Conservation (phyloP, 192 early-diverging fungal species). For the Mortierella hygrophila region DNA sequence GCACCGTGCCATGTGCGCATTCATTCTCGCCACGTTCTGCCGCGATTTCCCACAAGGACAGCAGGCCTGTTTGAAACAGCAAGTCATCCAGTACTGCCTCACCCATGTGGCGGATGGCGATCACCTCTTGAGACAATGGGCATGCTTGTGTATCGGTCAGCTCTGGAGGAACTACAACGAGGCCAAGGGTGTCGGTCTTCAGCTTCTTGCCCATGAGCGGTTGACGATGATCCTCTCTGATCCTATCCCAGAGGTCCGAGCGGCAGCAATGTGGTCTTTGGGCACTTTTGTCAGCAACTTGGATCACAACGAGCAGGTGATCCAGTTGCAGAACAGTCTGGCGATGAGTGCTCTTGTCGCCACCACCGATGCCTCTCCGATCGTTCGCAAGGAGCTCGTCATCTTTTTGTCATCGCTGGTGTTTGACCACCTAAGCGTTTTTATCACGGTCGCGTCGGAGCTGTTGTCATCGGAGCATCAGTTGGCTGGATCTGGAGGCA, state of each 20-base stretch:
- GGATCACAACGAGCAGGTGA: conserved; percentile 75
- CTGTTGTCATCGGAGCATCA: conserved; percentile 52
- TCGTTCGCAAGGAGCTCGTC: conserved; percentile 92
- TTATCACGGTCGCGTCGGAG: conserved; percentile 76
- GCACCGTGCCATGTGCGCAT: conserved; percentile 94
- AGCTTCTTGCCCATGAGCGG: conserved; percentile 73
- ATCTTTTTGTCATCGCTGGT: conserved; percentile 81
- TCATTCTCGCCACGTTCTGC: conserved; percentile 95
- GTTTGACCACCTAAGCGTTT: conserved; percentile 72
- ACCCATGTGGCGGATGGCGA: conserved; percentile 79
- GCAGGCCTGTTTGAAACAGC: conserved; percentile 81
- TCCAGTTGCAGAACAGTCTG: conserved; percentile 81
- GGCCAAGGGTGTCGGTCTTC: conserved; percentile 72
- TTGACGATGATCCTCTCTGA: conserved; percentile 72
- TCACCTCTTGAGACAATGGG: conserved; percentile 89
- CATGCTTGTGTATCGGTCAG: conserved; percentile 87
- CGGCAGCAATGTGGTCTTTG: conserved; percentile 85
- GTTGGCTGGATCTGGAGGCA: conserved; percentile 58
- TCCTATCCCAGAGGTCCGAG: conserved; percentile 84
- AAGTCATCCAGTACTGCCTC: conserved; percentile 74
- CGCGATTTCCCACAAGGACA: conserved; percentile 86
- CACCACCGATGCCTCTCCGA: conserved; percentile 85
- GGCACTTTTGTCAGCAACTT: conserved; percentile 82
- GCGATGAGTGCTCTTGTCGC: conserved; percentile 74
- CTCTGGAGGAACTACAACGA: conserved; percentile 86